phyloP scores from a whole-genome alignment of 1,284 basidiomycete genomes.

The Naganishia sp. region DNA sequence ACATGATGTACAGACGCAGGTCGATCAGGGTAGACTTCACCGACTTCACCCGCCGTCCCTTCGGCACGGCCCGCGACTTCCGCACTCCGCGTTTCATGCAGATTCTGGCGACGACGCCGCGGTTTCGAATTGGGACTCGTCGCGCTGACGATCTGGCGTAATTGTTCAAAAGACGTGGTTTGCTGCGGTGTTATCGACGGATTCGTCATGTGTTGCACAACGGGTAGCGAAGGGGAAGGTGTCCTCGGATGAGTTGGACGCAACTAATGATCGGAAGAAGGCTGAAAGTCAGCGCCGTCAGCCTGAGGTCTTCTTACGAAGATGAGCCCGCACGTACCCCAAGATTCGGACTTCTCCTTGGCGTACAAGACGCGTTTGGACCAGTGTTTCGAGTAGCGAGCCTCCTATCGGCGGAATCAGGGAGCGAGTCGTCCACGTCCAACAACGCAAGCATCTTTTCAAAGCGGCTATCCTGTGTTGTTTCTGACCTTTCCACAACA shows the following conservation, averaged over 20 bases:
- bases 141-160: slow-evolving; percentile 12
- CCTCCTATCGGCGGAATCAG: slow-evolving; percentile 5
- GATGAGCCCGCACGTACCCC: too few relatives aligned
- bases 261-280: background rate
- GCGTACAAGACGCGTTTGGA: too few relatives aligned
- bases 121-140: slow-evolving; percentile 22
- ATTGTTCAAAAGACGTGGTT: slow-evolving; percentile 10
- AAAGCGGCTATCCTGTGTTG: background rate
- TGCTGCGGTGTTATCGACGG: background rate
- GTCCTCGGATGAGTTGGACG: background rate
- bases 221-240: slow-evolving; percentile 1
- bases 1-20: too few relatives aligned
- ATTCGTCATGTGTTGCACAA: background rate
- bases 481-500: background rate
- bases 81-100: background rate
- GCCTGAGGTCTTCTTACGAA: background rate
- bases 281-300: slow-evolving; percentile 6
- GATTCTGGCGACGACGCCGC: slow-evolving; percentile 2
- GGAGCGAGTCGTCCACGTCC: background rate
- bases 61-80: background rate
- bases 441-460: slow-evolving; percentile 22
- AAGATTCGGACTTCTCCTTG: too few relatives aligned
- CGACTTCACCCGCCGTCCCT: background rate
- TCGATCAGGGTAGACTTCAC: background rate
- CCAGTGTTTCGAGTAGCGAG: too few relatives aligned